Conservation (phyloP, 2,329 filamentous ascomycete species). For the Lachnellula suecica region DNA sequence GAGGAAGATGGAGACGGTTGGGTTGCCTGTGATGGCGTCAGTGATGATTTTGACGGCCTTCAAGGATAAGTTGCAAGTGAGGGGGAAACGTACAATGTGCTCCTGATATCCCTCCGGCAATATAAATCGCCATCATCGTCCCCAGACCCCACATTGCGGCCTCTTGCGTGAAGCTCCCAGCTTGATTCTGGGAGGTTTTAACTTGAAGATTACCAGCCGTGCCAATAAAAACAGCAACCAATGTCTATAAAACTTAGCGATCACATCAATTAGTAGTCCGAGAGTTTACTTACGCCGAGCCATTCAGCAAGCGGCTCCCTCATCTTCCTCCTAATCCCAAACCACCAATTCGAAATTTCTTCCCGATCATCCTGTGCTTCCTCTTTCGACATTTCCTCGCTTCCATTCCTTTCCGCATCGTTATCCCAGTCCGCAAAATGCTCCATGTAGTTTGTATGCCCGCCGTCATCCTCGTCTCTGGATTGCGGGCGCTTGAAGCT, state of each 20-base stretch:
- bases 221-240: background rate
- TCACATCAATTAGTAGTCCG: background rate
- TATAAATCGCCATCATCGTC: background rate
- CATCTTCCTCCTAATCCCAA: background rate
- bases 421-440: background rate
- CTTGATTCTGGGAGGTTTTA: background rate
- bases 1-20: background rate
- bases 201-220: background rate
- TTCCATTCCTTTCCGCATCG: background rate
- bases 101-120: background rate
- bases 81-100: background rate
- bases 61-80: background rate
- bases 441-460: background rate
- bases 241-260: background rate
- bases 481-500: background rate
- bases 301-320: background rate
- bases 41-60: background rate
- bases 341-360: background rate
- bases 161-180: background rate
- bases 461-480: background rate
- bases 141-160: background rate
- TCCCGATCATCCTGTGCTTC: background rate
- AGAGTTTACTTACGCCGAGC: background rate
- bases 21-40: background rate
- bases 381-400: background rate